Percentiles rank a stretch among this genome's conserved stretches.
These are phyloP conservation scores for Erysiphe pulchra DNA, from an alignment of 2,329 filamentous ascomycete species.

Conservation along the genomic window DNA sequence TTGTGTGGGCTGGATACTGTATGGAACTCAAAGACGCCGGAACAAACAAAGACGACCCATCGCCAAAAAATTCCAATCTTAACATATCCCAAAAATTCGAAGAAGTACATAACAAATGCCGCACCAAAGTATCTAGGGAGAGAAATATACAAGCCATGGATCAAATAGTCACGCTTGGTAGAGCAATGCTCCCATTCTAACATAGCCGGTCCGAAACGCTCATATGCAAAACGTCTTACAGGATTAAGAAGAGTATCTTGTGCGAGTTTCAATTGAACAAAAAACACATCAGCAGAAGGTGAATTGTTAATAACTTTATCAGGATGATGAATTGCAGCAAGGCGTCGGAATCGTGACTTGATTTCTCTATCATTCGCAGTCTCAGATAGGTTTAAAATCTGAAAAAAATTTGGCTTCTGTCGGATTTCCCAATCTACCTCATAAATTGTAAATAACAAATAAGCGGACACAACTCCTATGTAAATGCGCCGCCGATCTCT, in stretches of 20 bases:
- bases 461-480: constrained; percentile 55
- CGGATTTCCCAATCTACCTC: constrained; percentile 69
- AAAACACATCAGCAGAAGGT: constrained; percentile 24
- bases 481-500: constrained; percentile 62
- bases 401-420: constrained; percentile 50
- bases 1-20: constrained; percentile 27
- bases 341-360: constrained; percentile 60
- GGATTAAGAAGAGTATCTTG: constrained; percentile 62
- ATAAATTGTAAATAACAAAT: constrained; percentile 79
- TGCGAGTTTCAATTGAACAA: constrained; percentile 61
- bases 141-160: constrained; percentile 33
- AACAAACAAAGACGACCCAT: constrained; percentile 28
- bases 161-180: constrained; percentile 48
- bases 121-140: constrained; percentile 34
- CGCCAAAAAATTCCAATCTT: constrained; percentile 40
- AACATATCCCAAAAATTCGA: constrained; percentile 40
- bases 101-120: constrained; percentile 29
- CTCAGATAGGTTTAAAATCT: constrained; percentile 43
- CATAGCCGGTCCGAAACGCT: constrained; percentile 58
- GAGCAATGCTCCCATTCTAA: constrained; percentile 37
- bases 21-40: constrained; percentile 31
- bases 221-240: constrained; percentile 61
- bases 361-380: constrained; percentile 48
- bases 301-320: constrained; percentile 34
- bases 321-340: constrained; percentile 50